phyloP scores from a whole-genome alignment of 768 basidiomycete genomes.

The Leccinum subgranulosum region DNA sequence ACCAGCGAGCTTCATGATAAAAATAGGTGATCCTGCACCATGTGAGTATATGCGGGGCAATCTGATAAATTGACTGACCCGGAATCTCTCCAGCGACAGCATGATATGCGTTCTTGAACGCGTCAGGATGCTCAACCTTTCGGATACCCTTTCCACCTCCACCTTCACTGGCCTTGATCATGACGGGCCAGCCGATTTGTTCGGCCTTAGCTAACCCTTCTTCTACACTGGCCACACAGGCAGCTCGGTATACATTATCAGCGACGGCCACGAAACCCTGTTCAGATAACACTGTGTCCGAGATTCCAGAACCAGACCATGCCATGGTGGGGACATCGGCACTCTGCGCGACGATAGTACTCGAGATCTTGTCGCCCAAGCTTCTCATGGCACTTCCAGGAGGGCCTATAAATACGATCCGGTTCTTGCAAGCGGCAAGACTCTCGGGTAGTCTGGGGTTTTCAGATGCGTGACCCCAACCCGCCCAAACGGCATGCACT shows the following conservation, averaged over 20 bases:
- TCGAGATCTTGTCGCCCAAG: constrained; percentile 98
- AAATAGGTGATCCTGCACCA: constrained; percentile 85
- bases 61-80: constrained; percentile 47
- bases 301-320: constrained; percentile 96
- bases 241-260: constrained; percentile 81
- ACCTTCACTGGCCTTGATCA: constrained; percentile 99
- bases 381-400: constrained; percentile 99
- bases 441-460: constrained; percentile 96
- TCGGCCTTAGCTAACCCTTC: constrained; percentile 82
- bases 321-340: constrained; percentile 97
- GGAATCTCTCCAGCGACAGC: constrained; percentile 97
- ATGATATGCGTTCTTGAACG: constrained; percentile 91
- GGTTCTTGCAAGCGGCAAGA: constrained; percentile 86
- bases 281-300: constrained; percentile 78
- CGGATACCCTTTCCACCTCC: constrained; percentile 99
- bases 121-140: constrained; percentile 82
- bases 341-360: constrained; percentile 97
- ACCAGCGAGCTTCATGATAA: constrained; percentile 99
- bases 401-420: constrained; percentile 98
- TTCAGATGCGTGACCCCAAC: constrained; percentile 99
- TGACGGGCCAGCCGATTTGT: constrained; percentile 92
- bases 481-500: constrained; percentile 99
- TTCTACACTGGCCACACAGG: constrained; percentile 86
- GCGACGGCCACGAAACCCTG: constrained; percentile 94
- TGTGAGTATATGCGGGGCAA: constrained; percentile 6